Base-by-base conservation (phyloP, 495 filamentous ascomycete species). In the Beverwykella pulmonaria region DNA sequence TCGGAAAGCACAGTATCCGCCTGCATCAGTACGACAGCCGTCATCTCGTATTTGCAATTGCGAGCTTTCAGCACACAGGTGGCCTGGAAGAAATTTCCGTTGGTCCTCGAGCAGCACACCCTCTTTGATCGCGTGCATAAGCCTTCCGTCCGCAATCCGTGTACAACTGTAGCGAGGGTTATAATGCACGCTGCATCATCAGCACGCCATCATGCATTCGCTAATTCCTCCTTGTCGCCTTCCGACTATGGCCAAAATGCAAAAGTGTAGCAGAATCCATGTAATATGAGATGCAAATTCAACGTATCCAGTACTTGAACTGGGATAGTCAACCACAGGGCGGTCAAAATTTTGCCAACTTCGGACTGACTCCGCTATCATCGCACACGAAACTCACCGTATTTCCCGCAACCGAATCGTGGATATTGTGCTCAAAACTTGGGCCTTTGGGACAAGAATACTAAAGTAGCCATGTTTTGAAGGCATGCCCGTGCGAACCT, bases 371-470 rank as follows among this genome's bases (percentile, higher is more conserved):
- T 44, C 39, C 39, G 39, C 39, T 22, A 23, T 50, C 25, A 6
- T 17, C 48, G 9, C 25, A 26, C 48, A 50, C 62, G 62, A 65
- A 65, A 65, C 62, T 65, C 62, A 65, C 62, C 62, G 54, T 41
- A 53, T 22, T 52, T 63, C 47, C 27, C 25, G 36, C 36, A 39
- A 14, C 53, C 49, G 59, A 53, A 63, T 63, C 59, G 41, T 54
- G 48, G 39, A 15, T 54, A 25, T 54, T n/a, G 17, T 44, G 2
- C 3, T 44, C 39, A 44, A 44, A 44, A 34, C 30, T 44, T 44
- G 39, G 17, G 39, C 39, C 39, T 44, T n/a, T 44, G 17, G 8
- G 39, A 44, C 39, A 14, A 9, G 39, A 14, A 44, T 14, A 34
- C 17, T 9, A n/a, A 44, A 44, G 17, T 7, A 9, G 39, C 15